Evolutionary conservation across 129 eudicot species (phyloP).

Genomic region (Flaveria ramosissima): DNA sequence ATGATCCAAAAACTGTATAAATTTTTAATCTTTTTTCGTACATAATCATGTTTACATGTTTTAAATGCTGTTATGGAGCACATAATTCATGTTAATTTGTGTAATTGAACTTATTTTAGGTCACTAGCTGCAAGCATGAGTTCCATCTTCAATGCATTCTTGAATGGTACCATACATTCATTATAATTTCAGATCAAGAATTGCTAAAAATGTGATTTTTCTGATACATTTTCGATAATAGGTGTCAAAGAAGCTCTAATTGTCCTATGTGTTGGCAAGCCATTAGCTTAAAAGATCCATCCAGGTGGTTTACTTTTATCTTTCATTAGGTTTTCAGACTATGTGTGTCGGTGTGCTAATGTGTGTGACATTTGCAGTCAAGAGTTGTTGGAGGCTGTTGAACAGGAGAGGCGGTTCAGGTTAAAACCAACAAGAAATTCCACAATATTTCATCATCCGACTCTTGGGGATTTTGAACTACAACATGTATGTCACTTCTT

Average conservation of each 20-base stretch:
- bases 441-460: conserved; percentile 67
- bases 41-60: background rate
- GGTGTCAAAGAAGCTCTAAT: conserved; percentile 87
- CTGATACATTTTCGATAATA: conserved; percentile 12
- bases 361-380: conserved; percentile 43
- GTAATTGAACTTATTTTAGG: conserved; percentile 36
- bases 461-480: conserved; percentile 67
- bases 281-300: conserved; percentile 65
- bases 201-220: background rate
- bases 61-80: conserved; percentile 5
- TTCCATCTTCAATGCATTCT: conserved; percentile 89
- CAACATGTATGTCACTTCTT: conserved; percentile 55
- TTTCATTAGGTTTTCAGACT: background rate
- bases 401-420: conserved; percentile 55
- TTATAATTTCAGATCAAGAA: background rate
- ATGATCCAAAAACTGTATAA: conserved; percentile 67
- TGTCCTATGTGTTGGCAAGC: conserved; percentile 94
- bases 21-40: background rate
- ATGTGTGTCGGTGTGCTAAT: conserved; percentile 21
- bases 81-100: conserved; percentile 15
- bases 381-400: conserved; percentile 74
- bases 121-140: conserved; percentile 82
- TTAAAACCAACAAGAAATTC: conserved; percentile 57
- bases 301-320: conserved; percentile 41
- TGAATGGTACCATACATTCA: conserved; percentile 51